Evolutionary conservation across 345 rosid genomes (phyloP).

Genomic region (Geranium brycei): DNA sequence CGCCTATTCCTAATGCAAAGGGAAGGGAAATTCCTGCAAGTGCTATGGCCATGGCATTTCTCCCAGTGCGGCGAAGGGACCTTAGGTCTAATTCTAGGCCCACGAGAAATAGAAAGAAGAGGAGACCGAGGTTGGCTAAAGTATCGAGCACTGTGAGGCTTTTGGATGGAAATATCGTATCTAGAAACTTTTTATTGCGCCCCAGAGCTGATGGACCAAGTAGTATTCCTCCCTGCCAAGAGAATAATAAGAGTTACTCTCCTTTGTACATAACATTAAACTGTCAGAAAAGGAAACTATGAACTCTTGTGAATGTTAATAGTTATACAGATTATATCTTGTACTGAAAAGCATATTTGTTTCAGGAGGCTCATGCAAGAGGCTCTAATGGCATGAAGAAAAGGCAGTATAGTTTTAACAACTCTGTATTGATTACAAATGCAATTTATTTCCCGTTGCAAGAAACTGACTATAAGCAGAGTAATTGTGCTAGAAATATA

Average conservation of each 20-base stretch:
- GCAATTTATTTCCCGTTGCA: not conserved
- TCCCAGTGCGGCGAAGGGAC: slow-evolving; percentile 46
- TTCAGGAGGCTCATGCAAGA: not conserved
- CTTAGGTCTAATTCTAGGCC: slow-evolving; percentile 52
- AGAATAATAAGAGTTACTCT: not conserved
- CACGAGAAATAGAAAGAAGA: slow-evolving; percentile 61
- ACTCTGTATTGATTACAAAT: too few species aligned
- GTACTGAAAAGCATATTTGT: not conserved
- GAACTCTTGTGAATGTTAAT: not conserved
- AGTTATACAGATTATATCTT: not conserved
- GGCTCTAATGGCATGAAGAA: too few species aligned
- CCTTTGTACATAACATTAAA: too few species aligned
- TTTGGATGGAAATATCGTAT: slow-evolving; percentile 36
- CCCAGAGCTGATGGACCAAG: slow-evolving; percentile 76
- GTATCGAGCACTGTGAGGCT: slow-evolving; percentile 68
- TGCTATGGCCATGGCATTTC: slow-evolving; percentile 49
- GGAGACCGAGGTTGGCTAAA: slow-evolving; percentile 63
- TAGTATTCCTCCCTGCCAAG: slow-evolving; percentile 53
- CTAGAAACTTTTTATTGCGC: slow-evolving; percentile 29
- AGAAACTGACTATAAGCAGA: not conserved
- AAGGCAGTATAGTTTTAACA: too few species aligned
- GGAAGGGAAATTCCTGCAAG: slow-evolving; percentile 53
- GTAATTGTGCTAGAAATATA: not conserved
- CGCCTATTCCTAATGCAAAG: slow-evolving; percentile 47
- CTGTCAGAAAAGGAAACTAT: too few species aligned